Conservation (phyloP, 495 filamentous ascomycete species). For the Podospora conica region DNA sequence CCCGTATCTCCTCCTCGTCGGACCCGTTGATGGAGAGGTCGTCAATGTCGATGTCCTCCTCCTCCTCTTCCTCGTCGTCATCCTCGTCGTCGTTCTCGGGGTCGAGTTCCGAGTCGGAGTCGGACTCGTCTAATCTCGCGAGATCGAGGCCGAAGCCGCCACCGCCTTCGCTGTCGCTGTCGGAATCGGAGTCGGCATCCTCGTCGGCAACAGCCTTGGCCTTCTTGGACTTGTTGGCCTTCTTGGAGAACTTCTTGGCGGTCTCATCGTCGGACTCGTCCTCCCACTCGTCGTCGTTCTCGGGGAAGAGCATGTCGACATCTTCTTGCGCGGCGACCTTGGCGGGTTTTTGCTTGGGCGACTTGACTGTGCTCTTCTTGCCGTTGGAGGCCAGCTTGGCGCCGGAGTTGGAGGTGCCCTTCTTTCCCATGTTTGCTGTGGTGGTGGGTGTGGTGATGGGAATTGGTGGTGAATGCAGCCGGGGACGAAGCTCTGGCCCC, state of each 20-base stretch:
- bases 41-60: conserved; percentile 75
- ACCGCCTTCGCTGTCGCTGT: conserved; percentile 26
- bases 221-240: conserved; percentile 21
- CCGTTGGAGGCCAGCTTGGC: conserved; percentile 13
- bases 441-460: conserved; percentile 17
- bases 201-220: conserved; percentile 41
- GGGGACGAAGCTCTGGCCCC: background rate
- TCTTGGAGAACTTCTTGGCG: conserved; percentile 15
- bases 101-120: conserved; percentile 44
- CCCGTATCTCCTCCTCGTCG: conserved; percentile 68
- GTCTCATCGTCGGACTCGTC: conserved; percentile 25
- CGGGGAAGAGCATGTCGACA: conserved; percentile 15
- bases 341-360: conserved; percentile 30
- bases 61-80: conserved; percentile 46
- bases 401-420: conserved; percentile 10
- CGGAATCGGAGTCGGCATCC: conserved; percentile 22
- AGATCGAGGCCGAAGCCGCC: conserved; percentile 30
- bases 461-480: conserved; percentile 8
- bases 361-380: conserved; percentile 30
- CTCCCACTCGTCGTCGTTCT: conserved; percentile 23
- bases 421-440: conserved; percentile 25
- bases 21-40: conserved; percentile 62
- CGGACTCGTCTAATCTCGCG: conserved; percentile 33
- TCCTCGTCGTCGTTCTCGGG: conserved; percentile 76
- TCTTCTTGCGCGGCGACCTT: conserved; percentile 41